Conservation (phyloP, 768 basidiomycete species). For the Kwoniella newhampshirensis region DNA sequence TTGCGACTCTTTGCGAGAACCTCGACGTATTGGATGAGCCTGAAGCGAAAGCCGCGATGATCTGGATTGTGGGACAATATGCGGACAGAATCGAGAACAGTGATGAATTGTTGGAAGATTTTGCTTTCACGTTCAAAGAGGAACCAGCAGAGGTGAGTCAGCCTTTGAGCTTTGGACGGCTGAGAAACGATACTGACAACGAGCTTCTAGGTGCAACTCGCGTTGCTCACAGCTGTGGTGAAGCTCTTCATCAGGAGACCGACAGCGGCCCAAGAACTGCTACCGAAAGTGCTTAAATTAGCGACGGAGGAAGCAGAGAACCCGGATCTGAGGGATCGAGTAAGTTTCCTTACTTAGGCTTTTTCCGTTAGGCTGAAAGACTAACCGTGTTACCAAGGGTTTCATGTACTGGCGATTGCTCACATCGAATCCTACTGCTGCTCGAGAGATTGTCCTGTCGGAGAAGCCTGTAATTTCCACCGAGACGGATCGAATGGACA, state of each 20-base stretch:
- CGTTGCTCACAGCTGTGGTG: slow-evolving; percentile 87
- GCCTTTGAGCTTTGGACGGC: background rate
- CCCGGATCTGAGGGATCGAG: slow-evolving; percentile 88
- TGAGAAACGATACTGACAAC: slow-evolving; percentile 2
- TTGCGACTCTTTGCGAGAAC: slow-evolving; percentile 87
- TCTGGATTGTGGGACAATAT: slow-evolving; percentile 97
- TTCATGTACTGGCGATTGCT: slow-evolving; percentile 99
- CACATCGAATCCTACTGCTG: slow-evolving; percentile 84
- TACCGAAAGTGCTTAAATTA: slow-evolving; percentile 94
- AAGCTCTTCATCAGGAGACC: slow-evolving; percentile 94
- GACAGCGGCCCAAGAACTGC: slow-evolving; percentile 79
- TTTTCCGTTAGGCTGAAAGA: background rate
- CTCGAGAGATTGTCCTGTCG: slow-evolving; percentile 83
- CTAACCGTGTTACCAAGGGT: slow-evolving; percentile 56
- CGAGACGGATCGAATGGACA: slow-evolving; percentile 95
- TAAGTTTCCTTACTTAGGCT: slow-evolving; percentile 25
- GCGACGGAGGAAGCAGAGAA: slow-evolving; percentile 97
- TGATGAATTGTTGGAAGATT: slow-evolving; percentile 90
- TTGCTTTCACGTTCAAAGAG: slow-evolving; percentile 82
- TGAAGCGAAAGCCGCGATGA: slow-evolving; percentile 93
- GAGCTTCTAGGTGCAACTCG: slow-evolving; percentile 87
- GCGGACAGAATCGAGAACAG: slow-evolving; percentile 93
- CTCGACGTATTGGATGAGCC: slow-evolving; percentile 90
- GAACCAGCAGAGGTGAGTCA: slow-evolving; percentile 84
- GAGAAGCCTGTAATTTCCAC: slow-evolving; percentile 97